Evolutionary conservation across 2,329 filamentous ascomycete genomes (phyloP).

Genomic region (Aspergillus fumigatus): DNA sequence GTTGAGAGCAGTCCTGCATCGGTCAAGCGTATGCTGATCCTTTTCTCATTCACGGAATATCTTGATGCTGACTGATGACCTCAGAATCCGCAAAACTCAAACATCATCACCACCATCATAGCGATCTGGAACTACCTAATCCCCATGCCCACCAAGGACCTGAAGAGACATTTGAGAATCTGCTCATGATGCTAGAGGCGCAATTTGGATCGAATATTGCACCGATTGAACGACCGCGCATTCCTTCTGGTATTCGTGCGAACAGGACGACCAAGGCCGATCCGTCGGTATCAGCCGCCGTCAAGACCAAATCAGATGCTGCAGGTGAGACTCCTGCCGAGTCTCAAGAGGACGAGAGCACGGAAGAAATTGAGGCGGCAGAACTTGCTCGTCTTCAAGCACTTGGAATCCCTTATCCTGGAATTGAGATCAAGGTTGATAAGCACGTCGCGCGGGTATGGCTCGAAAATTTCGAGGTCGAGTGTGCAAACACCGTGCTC

Average conservation of each 20-base stretch:
- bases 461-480: slow-evolving; percentile 87
- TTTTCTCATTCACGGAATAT: neutral
- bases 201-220: slow-evolving; percentile 87
- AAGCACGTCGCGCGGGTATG: slow-evolving; percentile 84
- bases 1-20: slow-evolving; percentile 93
- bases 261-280: slow-evolving; percentile 9
- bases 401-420: slow-evolving; percentile 85
- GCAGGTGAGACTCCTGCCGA: slow-evolving; percentile 10
- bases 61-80: slow-evolving; percentile 16
- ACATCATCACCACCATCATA: slow-evolving; percentile 49
- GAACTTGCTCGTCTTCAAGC: slow-evolving; percentile 77
- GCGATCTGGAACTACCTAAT: slow-evolving; percentile 53
- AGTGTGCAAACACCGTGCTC: slow-evolving; percentile 73
- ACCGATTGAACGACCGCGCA: slow-evolving; percentile 65
- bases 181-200: slow-evolving; percentile 94
- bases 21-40: slow-evolving; percentile 67
- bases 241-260: slow-evolving; percentile 20
- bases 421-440: slow-evolving; percentile 80
- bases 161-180: slow-evolving; percentile 72
- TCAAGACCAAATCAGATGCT: slow-evolving; percentile 13
- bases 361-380: slow-evolving; percentile 54
- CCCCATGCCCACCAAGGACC: slow-evolving; percentile 68
- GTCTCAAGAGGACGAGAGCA: slow-evolving; percentile 32
- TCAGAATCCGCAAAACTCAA: slow-evolving; percentile 58
- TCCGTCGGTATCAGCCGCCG: neutral